Conservation (phyloP, 2,329 filamentous ascomycete species). For the Ceratocystis destructans region DNA sequence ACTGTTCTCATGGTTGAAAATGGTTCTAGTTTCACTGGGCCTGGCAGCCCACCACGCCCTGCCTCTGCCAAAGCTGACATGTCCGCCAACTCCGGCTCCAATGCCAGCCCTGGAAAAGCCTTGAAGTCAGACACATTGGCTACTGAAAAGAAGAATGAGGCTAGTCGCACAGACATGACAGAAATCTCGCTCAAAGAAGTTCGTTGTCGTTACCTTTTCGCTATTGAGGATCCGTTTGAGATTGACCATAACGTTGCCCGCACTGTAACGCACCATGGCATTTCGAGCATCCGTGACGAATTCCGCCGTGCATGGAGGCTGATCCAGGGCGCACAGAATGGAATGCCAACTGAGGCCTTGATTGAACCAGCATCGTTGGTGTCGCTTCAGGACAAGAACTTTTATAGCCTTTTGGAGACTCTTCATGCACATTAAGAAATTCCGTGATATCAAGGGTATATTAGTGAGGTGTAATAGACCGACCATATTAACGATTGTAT, state of each 20-base stretch:
- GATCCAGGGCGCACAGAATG: constrained; percentile 36
- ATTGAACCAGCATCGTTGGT: constrained; percentile 36
- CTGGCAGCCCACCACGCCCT: neutral
- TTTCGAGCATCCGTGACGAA: constrained; percentile 70
- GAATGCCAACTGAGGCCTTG: constrained; percentile 33
- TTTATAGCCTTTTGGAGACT: constrained; percentile 8
- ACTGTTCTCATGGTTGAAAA: constrained; percentile 34
- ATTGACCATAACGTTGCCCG: constrained; percentile 74
- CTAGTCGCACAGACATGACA: constrained; percentile 22
- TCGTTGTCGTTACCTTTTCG: constrained; percentile 68
- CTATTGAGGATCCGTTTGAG: constrained; percentile 88
- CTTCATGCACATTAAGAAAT: constrained; percentile 11
- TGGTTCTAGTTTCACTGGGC: constrained; percentile 2
- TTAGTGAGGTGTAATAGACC: too few species aligned
- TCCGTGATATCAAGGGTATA: too few species aligned
- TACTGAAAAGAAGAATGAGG: constrained; percentile 20
- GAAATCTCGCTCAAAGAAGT: constrained; percentile 48
- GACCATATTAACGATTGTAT: too few species aligned
- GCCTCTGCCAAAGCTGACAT: neutral
- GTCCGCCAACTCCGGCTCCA: neutral
- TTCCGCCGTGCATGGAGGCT: constrained; percentile 69
- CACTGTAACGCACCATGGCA: constrained; percentile 71
- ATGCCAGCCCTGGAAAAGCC: constrained; percentile 18
- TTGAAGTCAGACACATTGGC: neutral
- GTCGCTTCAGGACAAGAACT: constrained; percentile 26